phyloP scores from a whole-genome alignment of 192 early-diverging fungal genomes.

The Chytriomyces sp. region DNA sequence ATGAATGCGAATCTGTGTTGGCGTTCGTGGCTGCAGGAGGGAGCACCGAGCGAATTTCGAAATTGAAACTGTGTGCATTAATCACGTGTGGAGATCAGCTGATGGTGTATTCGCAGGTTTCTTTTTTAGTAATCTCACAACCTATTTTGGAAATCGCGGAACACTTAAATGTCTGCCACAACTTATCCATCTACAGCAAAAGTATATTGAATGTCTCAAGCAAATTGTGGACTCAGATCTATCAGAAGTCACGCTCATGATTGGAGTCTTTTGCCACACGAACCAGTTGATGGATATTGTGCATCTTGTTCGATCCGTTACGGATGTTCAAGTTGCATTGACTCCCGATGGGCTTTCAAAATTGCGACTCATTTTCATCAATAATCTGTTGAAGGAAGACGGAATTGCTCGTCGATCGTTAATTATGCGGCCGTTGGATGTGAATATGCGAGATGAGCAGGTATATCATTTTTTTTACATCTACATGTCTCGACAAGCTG shows the following conservation, averaged over 20 bases:
- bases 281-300: slow-evolving; percentile 32
- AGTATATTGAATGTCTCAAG: slow-evolving; percentile 9
- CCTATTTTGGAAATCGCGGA: no score
- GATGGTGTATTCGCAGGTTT: neutral
- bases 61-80: slow-evolving; percentile 4
- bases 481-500: neutral
- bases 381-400: slow-evolving; percentile 23
- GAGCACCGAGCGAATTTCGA: neutral
- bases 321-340: slow-evolving; percentile 9
- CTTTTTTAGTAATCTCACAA: neutral
- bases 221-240: slow-evolving; percentile 3
- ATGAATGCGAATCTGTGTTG: neutral
- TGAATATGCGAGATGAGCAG: neutral
- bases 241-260: slow-evolving; percentile 35
- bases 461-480: neutral
- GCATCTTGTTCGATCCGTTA: slow-evolving; percentile 5
- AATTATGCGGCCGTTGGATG: neutral
- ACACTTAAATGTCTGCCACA: neutral
- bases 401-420: slow-evolving; percentile 32
- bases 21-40: neutral
- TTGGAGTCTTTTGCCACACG: slow-evolving; percentile 34
- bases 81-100: slow-evolving; percentile 24
- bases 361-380: slow-evolving; percentile 23
- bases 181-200: slow-evolving; percentile 14
- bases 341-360: slow-evolving; percentile 12